phyloP scores from a whole-genome alignment of 495 filamentous ascomycete genomes.

The Oidiodendron maius region DNA sequence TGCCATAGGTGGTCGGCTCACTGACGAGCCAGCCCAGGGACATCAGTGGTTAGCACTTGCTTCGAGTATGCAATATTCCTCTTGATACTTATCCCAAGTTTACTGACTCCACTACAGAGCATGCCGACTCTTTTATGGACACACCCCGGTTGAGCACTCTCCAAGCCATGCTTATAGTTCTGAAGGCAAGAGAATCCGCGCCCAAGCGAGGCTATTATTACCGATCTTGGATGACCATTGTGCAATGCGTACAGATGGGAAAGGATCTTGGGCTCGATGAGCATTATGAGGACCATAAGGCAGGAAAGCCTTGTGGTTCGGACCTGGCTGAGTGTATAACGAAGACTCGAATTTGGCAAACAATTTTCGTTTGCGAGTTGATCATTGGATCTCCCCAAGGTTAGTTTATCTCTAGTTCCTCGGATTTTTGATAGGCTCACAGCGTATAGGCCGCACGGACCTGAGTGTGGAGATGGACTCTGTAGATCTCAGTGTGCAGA shows the following conservation, averaged over 20 bases:
- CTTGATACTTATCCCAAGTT: neutral
- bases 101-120: slow-evolving; percentile 46
- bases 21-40: slow-evolving; percentile 76
- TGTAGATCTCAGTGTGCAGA: slow-evolving; percentile 67
- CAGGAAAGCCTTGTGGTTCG: slow-evolving; percentile 62
- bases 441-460: slow-evolving; percentile 66
- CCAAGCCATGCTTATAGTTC: slow-evolving; percentile 78
- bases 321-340: slow-evolving; percentile 69
- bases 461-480: slow-evolving; percentile 68
- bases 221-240: slow-evolving; percentile 95
- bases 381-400: slow-evolving; percentile 95
- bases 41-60: slow-evolving; percentile 94
- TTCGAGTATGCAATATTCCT: slow-evolving; percentile 55
- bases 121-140: slow-evolving; percentile 95
- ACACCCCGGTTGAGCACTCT: slow-evolving; percentile 89
- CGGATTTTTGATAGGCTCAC: slow-evolving; percentile 25
- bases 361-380: slow-evolving; percentile 76
- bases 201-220: slow-evolving; percentile 96
- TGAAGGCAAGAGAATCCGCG: slow-evolving; percentile 86
- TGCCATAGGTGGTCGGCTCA: slow-evolving; percentile 78
- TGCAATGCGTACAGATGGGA: slow-evolving; percentile 85
- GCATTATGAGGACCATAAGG: slow-evolving; percentile 71
- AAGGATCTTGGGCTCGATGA: slow-evolving; percentile 90
- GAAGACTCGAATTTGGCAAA: slow-evolving; percentile 89
- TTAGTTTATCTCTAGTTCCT: slow-evolving; percentile 35